A percentile compares a stretch with the other conserved stretches of the same genome.
phyloP scores from a whole-genome alignment of 176 grass and related monocot genomes.

The Zoysia pacifica region DNA sequence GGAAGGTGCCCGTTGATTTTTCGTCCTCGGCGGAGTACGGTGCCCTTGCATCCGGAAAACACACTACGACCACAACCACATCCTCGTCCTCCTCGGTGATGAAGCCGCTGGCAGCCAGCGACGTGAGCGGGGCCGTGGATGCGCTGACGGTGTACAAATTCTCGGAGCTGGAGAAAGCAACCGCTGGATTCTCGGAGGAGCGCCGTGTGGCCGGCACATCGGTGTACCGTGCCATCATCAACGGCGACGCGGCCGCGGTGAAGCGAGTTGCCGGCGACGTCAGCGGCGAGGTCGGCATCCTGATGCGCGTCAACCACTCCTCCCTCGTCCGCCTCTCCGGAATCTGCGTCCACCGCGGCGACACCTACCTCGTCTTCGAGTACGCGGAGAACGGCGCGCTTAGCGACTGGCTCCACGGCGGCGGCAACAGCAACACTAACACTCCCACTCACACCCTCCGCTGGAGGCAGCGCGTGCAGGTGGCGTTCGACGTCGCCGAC shows the following conservation, averaged over 20 bases:
- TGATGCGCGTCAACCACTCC: conserved; percentile 76
- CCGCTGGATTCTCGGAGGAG: conserved; percentile 55
- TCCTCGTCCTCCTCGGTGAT: conserved; percentile 5
- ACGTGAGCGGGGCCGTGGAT: conserved; percentile 53
- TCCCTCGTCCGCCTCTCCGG: conserved; percentile 69
- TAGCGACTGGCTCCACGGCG: conserved; percentile 64
- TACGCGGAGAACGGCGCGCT: conserved; percentile 72
- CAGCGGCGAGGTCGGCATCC: conserved; percentile 66
- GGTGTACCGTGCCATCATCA: conserved; percentile 73
- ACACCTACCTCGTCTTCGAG: conserved; percentile 78
- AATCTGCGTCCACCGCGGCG: conserved; percentile 67
- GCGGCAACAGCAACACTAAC: background rate
- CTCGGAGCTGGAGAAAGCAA: conserved; percentile 66
- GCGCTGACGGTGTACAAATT: conserved; percentile 68
- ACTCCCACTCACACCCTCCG: background rate
- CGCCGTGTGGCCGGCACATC: conserved; percentile 46
- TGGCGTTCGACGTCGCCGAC: conserved; percentile 62
- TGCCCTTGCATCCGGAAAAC: conserved; percentile 20
- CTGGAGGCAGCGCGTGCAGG: conserved; percentile 71
- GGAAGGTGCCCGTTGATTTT: conserved; percentile 23
- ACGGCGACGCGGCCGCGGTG: conserved; percentile 69
- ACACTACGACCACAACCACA: background rate
- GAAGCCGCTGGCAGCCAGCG: conserved; percentile 37
- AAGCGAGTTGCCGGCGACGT: conserved; percentile 75
- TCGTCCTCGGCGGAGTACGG: conserved; percentile 38